phyloP scores from a whole-genome alignment of 2,329 filamentous ascomycete genomes.

The Alternaria panax region DNA sequence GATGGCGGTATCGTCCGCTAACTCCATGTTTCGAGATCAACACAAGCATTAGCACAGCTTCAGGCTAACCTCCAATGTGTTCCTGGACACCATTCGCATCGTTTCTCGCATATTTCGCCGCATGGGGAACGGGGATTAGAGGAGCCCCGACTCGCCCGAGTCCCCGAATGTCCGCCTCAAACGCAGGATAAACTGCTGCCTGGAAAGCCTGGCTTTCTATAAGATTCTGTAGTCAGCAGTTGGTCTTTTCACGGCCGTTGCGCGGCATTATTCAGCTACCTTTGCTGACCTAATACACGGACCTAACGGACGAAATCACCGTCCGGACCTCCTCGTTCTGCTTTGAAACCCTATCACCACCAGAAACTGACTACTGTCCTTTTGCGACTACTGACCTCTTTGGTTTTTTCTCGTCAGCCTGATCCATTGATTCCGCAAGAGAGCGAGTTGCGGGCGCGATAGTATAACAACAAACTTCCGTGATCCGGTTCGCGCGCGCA shows the following conservation, averaged over 20 bases:
- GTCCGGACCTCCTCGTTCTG: constrained; percentile 17
- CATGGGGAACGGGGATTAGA: constrained; percentile 9
- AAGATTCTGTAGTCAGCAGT: constrained; percentile 19
- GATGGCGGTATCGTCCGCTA: background rate
- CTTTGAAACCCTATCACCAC: constrained; percentile 9
- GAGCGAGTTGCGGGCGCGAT: constrained; percentile 1
- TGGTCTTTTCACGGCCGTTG: constrained; percentile 10
- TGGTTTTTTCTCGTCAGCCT: background rate
- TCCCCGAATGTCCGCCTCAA: constrained; percentile 3
- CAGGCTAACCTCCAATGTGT: background rate
- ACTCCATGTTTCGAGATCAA: constrained; percentile 1
- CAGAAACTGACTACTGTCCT: constrained; percentile 12
- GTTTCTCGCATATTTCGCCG: constrained; percentile 10
- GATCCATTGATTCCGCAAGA: background rate
- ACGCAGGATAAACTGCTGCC: constrained; percentile 15
- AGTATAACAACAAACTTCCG: constrained; percentile 14
- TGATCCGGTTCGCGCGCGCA: constrained; percentile 7
- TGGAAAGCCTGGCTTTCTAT: constrained; percentile 19
- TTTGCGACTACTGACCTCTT: constrained; percentile 6
- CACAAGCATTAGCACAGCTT: constrained; percentile 7
- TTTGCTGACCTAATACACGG: constrained; percentile 23
- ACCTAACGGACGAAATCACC: constrained; percentile 18
- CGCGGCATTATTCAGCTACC: constrained; percentile 19
- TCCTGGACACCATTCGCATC: constrained; percentile 2
- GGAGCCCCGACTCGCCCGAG: constrained; percentile 3